Evolutionary conservation across 2,329 filamentous ascomycete species (phyloP).

Genomic region (Trichoderma breve): DNA sequence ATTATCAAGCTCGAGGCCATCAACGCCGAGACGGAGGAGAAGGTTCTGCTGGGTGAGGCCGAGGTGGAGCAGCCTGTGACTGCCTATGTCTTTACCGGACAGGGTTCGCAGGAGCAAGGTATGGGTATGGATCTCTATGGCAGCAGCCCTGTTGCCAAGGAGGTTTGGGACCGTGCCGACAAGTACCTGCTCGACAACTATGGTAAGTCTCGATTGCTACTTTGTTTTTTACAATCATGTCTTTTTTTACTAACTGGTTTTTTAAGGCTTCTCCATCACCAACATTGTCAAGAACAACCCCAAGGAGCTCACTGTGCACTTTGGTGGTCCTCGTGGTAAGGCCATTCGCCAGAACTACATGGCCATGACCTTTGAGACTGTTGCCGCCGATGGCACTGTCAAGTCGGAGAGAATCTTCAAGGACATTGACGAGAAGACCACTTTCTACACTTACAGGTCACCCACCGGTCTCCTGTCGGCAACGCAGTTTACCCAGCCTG

Average conservation of each 20-base stretch:
- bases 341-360: constrained; percentile 99
- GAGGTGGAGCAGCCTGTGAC: constrained; percentile 97
- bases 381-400: constrained; percentile 83
- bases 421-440: constrained; percentile 87
- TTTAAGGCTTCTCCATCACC: constrained; percentile 83
- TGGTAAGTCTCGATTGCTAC: constrained; percentile 54
- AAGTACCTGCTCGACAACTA: constrained; percentile 99
- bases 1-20: constrained; percentile 98
- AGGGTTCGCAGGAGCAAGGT: constrained; percentile 97
- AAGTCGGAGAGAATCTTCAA: constrained; percentile 99
- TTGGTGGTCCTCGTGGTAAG: constrained; percentile 94
- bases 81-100: constrained; percentile 95
- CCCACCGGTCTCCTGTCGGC: constrained; percentile 92
- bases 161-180: constrained; percentile 97
- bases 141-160: constrained; percentile 89
- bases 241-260: neutral
- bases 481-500: constrained; percentile 97
- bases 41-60: constrained; percentile 90
- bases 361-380: constrained; percentile 99
- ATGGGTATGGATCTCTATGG: constrained; percentile 99
- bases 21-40: constrained; percentile 95
- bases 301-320: constrained; percentile 97
- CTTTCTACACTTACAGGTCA: constrained; percentile 95
- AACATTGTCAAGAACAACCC: constrained; percentile 99
- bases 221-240: neutral